These are phyloP conservation scores for Hanseniaspora taiwanica DNA, from an alignment of 805 yeast genomes.

Conservation along the genomic window DNA sequence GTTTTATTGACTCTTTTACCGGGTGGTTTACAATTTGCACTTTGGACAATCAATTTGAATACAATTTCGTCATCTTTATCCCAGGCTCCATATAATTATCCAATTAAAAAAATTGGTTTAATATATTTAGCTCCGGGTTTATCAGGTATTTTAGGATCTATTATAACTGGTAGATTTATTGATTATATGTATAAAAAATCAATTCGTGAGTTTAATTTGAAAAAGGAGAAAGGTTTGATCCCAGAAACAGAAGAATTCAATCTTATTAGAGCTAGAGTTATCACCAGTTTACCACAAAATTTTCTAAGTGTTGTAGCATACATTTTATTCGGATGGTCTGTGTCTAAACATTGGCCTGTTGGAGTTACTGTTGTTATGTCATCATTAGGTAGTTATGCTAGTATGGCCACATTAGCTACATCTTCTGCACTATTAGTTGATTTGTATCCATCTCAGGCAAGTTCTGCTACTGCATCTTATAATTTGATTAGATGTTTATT, in stretches of 20 bases:
- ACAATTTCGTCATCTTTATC: constrained; percentile 42
- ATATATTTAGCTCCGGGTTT: constrained; percentile 67
- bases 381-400: constrained; percentile 36
- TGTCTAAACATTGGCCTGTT: constrained; percentile 36
- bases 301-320: constrained; percentile 28
- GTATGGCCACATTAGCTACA: constrained; percentile 40
- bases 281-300: constrained; percentile 31
- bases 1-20: constrained; percentile 40
- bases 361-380: constrained; percentile 41
- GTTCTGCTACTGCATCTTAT: constrained; percentile 61
- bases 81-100: constrained; percentile 34
- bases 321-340: constrained; percentile 62
- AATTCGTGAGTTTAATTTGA: constrained; percentile 36
- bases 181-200: constrained; percentile 29
- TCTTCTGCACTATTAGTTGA: constrained; percentile 65
- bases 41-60: constrained; percentile 60
- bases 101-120: constrained; percentile 48
- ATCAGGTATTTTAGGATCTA: constrained; percentile 49
- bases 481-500: constrained; percentile 63
- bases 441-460: constrained; percentile 53
- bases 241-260: constrained; percentile 33
- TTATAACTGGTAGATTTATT: constrained; percentile 42
- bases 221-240: constrained; percentile 13
- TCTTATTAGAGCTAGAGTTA: constrained; percentile 38
- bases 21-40: constrained; percentile 47